phyloP scores from a whole-genome alignment of 331 rosid genomes.

The Prunus yedoensis region DNA sequence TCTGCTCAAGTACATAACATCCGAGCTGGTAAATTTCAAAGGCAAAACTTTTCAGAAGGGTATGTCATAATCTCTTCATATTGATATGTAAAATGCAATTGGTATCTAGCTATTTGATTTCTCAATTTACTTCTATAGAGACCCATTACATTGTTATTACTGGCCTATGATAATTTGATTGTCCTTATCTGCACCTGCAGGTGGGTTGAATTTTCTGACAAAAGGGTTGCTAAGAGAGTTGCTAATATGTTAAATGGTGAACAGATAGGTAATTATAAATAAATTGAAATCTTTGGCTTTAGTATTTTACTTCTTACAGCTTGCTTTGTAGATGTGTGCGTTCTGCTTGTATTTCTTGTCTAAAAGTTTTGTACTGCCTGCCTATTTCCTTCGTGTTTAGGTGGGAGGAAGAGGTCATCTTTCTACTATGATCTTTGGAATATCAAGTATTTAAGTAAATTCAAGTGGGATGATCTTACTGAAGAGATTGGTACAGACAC shows the following conservation, averaged over 20 bases:
- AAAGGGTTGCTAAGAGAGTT: constrained; percentile 73
- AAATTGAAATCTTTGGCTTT: neutral
- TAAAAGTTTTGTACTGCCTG: neutral
- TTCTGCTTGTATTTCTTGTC: neutral
- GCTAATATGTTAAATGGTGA: constrained; percentile 84
- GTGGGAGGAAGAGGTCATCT: constrained; percentile 86
- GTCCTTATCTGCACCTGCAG: constrained; percentile 35
- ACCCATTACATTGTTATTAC: neutral
- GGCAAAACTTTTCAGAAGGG: constrained; percentile 69
- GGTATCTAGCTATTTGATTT: no score
- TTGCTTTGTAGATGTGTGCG: neutral
- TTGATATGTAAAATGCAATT: no score
- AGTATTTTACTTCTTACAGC: neutral
- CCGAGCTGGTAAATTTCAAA: constrained; percentile 49
- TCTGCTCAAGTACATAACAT: constrained; percentile 37
- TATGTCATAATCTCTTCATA: constrained; percentile 19
- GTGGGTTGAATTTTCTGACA: constrained; percentile 83
- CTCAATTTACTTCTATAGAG: neutral
- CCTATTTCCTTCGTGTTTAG: constrained; percentile 35
- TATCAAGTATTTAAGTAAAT: constrained; percentile 86
- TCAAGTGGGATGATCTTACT: constrained; percentile 93
- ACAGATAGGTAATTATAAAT: constrained; percentile 62
- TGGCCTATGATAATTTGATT: constrained; percentile 17
- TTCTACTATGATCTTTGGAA: constrained; percentile 90
- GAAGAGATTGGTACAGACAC: constrained; percentile 69